phyloP scores from a whole-genome alignment of 2,329 filamentous ascomycete species.

The Colletotrichum abscissum region DNA sequence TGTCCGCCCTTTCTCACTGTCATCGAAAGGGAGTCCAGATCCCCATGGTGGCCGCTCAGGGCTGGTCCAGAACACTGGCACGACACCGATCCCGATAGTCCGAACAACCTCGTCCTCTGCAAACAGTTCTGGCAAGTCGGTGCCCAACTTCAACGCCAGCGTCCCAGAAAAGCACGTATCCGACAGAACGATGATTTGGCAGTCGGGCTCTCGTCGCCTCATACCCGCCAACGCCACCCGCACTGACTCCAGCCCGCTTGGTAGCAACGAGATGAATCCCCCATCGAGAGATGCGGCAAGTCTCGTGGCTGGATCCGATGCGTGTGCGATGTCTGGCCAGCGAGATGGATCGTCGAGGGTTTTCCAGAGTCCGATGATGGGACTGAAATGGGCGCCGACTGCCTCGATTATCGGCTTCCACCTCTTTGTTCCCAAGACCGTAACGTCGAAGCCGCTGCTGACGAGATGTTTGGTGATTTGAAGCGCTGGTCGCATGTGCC shows the following conservation, averaged over 20 bases:
- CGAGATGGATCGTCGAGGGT: constrained; percentile 17
- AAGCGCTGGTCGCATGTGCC: constrained; percentile 25
- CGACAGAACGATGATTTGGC: neutral
- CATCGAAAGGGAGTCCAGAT: constrained; percentile 4
- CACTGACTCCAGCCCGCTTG: constrained; percentile 16
- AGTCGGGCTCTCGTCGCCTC: neutral
- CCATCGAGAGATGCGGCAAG: constrained; percentile 21
- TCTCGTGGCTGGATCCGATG: neutral
- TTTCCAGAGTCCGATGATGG: constrained; percentile 22
- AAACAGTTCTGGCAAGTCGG: constrained; percentile 9
- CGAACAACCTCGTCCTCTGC: neutral
- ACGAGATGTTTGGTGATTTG: constrained; percentile 10
- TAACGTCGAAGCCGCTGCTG: constrained; percentile 14
- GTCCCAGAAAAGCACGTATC: constrained; percentile 25
- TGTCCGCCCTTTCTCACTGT: neutral
- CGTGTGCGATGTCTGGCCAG: constrained; percentile 11
- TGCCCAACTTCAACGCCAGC: neutral
- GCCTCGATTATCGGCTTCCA: constrained; percentile 8
- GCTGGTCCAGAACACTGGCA: constrained; percentile 17
- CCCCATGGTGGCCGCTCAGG: constrained; percentile 18
- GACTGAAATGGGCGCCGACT: constrained; percentile 8
- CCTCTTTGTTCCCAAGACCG: neutral
- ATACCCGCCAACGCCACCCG: constrained; percentile 14
- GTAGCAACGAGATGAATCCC: constrained; percentile 6
- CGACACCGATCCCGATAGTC: constrained; percentile 14